These are phyloP conservation scores for Cystobasidium tubakii DNA, from an alignment of 768 basidiomycete genomes.

Conservation along the genomic window DNA sequence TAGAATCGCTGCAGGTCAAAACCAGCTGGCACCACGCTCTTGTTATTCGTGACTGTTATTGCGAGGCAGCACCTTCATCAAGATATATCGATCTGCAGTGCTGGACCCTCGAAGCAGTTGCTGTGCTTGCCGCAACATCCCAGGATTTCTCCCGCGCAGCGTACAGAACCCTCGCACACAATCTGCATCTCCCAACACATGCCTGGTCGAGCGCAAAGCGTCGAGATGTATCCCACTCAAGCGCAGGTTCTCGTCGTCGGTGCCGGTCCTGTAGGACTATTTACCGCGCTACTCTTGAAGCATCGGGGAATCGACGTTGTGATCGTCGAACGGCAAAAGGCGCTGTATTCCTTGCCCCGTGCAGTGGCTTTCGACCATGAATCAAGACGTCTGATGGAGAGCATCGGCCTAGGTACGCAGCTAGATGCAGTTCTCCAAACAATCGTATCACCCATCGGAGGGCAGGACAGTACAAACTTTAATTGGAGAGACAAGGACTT, in stretches of 20 bases:
- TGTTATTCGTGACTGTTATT: no score
- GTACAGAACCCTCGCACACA: no score
- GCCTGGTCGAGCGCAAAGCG: not conserved
- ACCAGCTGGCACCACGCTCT: no score
- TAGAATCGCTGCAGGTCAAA: no score
- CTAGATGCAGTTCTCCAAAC: constrained; percentile 13
- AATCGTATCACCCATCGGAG: constrained; percentile 5
- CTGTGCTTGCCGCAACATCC: no score
- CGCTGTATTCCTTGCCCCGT: constrained; percentile 8
- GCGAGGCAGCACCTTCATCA: no score
- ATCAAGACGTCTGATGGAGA: constrained; percentile 10
- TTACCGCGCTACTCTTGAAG: not conserved
- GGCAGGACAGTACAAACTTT: constrained; percentile 15
- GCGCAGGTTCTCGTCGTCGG: constrained; percentile 6
- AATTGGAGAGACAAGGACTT: constrained; percentile 6
- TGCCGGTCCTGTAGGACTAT: constrained; percentile 9
- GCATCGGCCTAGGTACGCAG: not conserved
- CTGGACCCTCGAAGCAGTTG: no score
- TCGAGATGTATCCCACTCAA: not conserved
- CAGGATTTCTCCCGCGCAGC: no score
- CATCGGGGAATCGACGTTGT: not conserved
- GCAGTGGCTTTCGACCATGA: constrained; percentile 24
- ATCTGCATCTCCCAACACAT: not conserved
- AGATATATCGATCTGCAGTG: no score
- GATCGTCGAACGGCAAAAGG: constrained; percentile 21